A percentile compares a stretch with the other conserved stretches of the same genome.
phyloP scores from a whole-genome alignment of 768 basidiomycete species.

The Boletus speciosus region DNA sequence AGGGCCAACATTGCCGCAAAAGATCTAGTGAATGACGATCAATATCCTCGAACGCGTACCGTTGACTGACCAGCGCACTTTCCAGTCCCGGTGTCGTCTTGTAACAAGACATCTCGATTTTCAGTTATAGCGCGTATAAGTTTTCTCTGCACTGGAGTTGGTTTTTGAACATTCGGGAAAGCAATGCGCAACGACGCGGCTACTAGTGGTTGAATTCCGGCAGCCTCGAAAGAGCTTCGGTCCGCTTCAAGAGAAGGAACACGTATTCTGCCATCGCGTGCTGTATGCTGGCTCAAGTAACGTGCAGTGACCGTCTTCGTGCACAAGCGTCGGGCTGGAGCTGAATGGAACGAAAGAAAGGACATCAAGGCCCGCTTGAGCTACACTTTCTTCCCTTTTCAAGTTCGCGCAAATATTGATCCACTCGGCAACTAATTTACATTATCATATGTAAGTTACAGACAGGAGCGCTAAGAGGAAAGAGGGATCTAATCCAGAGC shows the following conservation, averaged over 20 bases:
- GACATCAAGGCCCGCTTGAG: slow-evolving; percentile 27
- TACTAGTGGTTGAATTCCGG: slow-evolving; percentile 51
- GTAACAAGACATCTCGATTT: slow-evolving; percentile 60
- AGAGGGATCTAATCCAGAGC: slow-evolving; percentile 2
- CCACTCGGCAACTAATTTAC: slow-evolving; percentile 1
- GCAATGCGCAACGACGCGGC: slow-evolving; percentile 49
- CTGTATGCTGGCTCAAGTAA: slow-evolving; percentile 26
- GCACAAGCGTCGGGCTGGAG: slow-evolving; percentile 18
- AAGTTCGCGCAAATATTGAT: neutral
- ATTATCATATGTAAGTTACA: slow-evolving; percentile 15
- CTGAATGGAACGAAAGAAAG: slow-evolving; percentile 10
- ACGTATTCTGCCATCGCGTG: neutral
- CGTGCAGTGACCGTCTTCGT: slow-evolving; percentile 21
- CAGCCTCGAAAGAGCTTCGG: slow-evolving; percentile 41
- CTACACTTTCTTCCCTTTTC: neutral
- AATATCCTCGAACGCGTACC: neutral
- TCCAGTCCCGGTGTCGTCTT: slow-evolving; percentile 73
- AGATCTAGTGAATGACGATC: slow-evolving; percentile 44
- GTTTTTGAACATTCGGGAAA: slow-evolving; percentile 57
- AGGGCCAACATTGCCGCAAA: slow-evolving; percentile 68
- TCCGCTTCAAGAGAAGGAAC: neutral
- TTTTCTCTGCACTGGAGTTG: slow-evolving; percentile 56
- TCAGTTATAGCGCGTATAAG: slow-evolving; percentile 60
- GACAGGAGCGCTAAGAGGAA: neutral
- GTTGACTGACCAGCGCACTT: slow-evolving; percentile 49